These are phyloP conservation scores for Termitomyces sp. DNA, from an alignment of 768 basidiomycete genomes.

Conservation along the genomic window DNA sequence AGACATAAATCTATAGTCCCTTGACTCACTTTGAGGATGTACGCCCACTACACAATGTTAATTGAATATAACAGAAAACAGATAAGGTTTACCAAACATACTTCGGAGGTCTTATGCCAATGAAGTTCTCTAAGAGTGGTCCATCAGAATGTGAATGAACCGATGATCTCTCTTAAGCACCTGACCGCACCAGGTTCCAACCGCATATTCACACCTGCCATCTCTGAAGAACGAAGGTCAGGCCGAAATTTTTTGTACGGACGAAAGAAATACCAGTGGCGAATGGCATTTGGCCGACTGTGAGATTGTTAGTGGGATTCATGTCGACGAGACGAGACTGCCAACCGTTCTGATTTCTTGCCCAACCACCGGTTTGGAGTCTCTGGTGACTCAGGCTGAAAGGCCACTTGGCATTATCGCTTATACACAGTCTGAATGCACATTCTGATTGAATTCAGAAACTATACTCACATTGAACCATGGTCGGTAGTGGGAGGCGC, in stretches of 20 bases:
- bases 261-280: conserved; percentile 31
- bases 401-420: conserved; percentile 52
- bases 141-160: neutral
- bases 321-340: neutral
- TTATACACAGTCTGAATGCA: conserved; percentile 11
- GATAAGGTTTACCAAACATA: conserved; percentile 9
- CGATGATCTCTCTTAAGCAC: conserved; percentile 15
- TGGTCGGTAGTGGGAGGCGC: conserved; percentile 42
- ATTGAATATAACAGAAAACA: neutral
- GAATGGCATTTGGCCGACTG: conserved; percentile 44
- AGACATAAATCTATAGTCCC: neutral
- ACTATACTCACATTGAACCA: conserved; percentile 32
- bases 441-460: neutral
- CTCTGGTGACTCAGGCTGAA: conserved; percentile 51
- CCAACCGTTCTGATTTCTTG: conserved; percentile 49
- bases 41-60: conserved; percentile 38
- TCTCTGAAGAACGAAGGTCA: conserved; percentile 17
- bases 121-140: conserved; percentile 39
- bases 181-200: conserved; percentile 45
- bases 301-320: neutral
- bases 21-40: conserved; percentile 35
- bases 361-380: conserved; percentile 57
- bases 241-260: neutral
- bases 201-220: conserved; percentile 51
- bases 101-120: conserved; percentile 48